Base-by-base conservation (phyloP, 2,329 filamentous ascomycete species). In the Dactylellina leptospora region DNA sequence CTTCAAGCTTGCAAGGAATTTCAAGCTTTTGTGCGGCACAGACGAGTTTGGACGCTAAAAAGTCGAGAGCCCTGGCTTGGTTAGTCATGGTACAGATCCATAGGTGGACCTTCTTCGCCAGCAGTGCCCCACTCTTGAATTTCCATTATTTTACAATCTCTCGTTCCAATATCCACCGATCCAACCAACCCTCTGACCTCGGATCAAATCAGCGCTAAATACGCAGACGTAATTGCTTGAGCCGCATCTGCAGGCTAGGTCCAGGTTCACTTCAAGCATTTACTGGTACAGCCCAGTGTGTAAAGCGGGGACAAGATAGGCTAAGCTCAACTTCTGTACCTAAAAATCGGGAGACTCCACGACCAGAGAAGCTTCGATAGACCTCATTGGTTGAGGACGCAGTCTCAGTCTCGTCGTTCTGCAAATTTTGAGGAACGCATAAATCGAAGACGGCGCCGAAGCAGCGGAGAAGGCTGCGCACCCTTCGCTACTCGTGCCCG, bases 201-300 rank as follows among this genome's bases (percentile, higher is more conserved):
- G 23, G 16, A 45, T 20, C n/a, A 5, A 18, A 36, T 20, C n/a
- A 64, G 60, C 60, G 60, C 60, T 64, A 64, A 64, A 64, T 48
- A 27, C 25, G 4, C 13, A 40, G n/a, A 64, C 27, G n/a, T 55
- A 23, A 64, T 55, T 64, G 60, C 48, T 55, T 56, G 42, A 64
- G 50, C 40, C 60, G 16, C 60, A 55, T 48, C 54, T 47, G 38
- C 54, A 58, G 54, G 28, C 33, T 45, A 38, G 9, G 5, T 58
- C n/a, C 23, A 28, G 38, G 25, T 45, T 23, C 22, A 55, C 20
- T 10, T 40, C 33, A 11, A 22, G 16, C 8, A 11, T 55, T 16
- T 22, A 42, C 33, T 27, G 27, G 54, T 33, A 45, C 13, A 40
- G 51, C 51, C 50, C n/a, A 13, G 8, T 25, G 4, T 20, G 6